Percentiles rank a stretch among this genome's conserved stretches.
These are phyloP conservation scores for Forsythia viridissima DNA, from an alignment of 257 asterid genomes.

Conservation along the genomic window DNA sequence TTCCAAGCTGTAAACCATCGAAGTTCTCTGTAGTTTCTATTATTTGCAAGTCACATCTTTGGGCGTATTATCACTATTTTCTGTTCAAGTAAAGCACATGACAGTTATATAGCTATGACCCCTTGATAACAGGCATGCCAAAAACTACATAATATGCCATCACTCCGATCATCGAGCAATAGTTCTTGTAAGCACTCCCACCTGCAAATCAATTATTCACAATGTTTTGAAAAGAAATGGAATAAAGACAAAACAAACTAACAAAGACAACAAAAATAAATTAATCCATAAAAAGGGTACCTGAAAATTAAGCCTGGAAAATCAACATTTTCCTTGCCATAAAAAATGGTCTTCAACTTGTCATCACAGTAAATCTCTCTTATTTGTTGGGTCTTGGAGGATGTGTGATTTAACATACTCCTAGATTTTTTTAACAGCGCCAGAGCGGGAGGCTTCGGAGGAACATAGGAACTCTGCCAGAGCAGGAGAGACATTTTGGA, in stretches of 20 bases:
- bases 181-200: slow-evolving; percentile 90
- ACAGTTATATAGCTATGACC: slow-evolving; percentile 83
- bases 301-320: too few species aligned
- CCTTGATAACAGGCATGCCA: slow-evolving; percentile 90
- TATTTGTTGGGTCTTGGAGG: slow-evolving; percentile 18
- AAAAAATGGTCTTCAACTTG: too few species aligned
- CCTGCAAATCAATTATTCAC: slow-evolving; percentile 40
- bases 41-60: slow-evolving; percentile 77
- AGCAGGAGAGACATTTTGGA: slow-evolving; percentile 39
- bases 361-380: too few species aligned
- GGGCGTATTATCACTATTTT: slow-evolving; percentile 34
- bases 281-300: too few species aligned
- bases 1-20: slow-evolving; percentile 98
- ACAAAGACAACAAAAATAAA: too few species aligned
- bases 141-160: slow-evolving; percentile 75
- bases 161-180: slow-evolving; percentile 83
- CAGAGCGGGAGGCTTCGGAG: slow-evolving; percentile 37
- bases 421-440: slow-evolving; percentile 34
- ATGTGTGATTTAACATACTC: slow-evolving; percentile 31
- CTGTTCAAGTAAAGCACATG: slow-evolving; percentile 78
- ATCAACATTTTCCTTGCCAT: too few species aligned
- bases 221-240: slow-evolving; percentile 17
- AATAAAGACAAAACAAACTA: not conserved
- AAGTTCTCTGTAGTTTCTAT: slow-evolving; percentile 83
- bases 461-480: slow-evolving; percentile 41